A percentile compares a stretch with the other conserved stretches of the same genome.
Evolutionary conservation across 106 monocot species (phyloP).

Genomic region (Allium fistulosum): DNA sequence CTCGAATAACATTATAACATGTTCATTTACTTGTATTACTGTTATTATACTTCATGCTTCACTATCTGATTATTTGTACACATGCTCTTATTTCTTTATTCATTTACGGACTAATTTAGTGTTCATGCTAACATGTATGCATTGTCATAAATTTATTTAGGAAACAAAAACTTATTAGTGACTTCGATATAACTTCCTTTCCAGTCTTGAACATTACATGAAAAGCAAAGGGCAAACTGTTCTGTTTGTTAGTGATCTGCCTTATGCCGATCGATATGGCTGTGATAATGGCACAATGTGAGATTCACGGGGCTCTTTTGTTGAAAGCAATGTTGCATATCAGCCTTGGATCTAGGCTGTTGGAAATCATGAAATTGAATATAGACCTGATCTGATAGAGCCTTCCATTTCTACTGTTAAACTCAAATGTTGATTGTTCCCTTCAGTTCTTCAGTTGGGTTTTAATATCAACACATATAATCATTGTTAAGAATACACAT

Average conservation of each 20-base stretch:
- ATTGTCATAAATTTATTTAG: neutral
- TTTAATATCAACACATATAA: too few relatives aligned
- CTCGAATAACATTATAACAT: too few relatives aligned
- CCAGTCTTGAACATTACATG: constrained; percentile 90
- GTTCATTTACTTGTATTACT: too few relatives aligned
- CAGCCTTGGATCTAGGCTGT: constrained; percentile 84
- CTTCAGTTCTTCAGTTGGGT: too few relatives aligned
- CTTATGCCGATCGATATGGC: constrained; percentile 84
- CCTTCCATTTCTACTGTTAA: neutral
- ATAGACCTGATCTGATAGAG: constrained; percentile 71
- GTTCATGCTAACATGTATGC: neutral
- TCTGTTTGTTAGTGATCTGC: constrained; percentile 88
- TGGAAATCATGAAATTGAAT: constrained; percentile 98
- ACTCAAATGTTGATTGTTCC: too few relatives aligned
- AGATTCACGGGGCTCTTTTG: constrained; percentile 83
- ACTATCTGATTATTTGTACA: too few relatives aligned
- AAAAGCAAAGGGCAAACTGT: constrained; percentile 59
- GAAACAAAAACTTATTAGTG: neutral
- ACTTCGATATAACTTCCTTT: constrained; percentile 70
- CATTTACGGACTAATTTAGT: neutral
- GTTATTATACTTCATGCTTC: too few relatives aligned
- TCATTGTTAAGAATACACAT: too few relatives aligned
- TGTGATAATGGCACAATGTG: constrained; percentile 75
- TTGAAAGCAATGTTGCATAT: constrained; percentile 70
- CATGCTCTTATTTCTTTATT: too few relatives aligned